Evolutionary conservation across 495 filamentous ascomycete genomes (phyloP).

Genomic region (Aspergillus egyptiacus): DNA sequence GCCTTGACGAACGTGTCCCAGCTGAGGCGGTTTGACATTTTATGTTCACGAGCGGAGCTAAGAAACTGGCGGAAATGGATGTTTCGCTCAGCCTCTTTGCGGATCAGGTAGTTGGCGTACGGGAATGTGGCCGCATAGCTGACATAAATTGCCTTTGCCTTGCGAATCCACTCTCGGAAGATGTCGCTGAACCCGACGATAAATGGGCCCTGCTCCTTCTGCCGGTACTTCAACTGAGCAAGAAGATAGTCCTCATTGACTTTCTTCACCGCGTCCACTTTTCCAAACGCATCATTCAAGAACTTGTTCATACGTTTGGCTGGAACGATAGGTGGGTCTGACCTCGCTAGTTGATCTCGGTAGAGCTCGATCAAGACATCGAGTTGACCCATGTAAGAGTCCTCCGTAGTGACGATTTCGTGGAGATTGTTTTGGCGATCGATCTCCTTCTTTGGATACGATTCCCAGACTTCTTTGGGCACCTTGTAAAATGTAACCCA

Average conservation of each 20-base stretch:
- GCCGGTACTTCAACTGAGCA: constrained; percentile 92
- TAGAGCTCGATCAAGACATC: constrained; percentile 81
- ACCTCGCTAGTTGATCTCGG: constrained; percentile 67
- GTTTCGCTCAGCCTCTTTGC: constrained; percentile 80
- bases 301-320: constrained; percentile 71
- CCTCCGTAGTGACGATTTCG: constrained; percentile 92
- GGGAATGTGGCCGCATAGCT: constrained; percentile 89
- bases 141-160: constrained; percentile 81
- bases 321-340: constrained; percentile 75
- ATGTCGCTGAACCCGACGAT: constrained; percentile 93
- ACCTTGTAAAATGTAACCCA: constrained; percentile 92
- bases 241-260: constrained; percentile 94
- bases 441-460: constrained; percentile 75
- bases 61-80: constrained; percentile 82
- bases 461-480: constrained; percentile 64
- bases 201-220: constrained; percentile 94
- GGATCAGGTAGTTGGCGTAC: constrained; percentile 72
- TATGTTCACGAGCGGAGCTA: constrained; percentile 69
- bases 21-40: constrained; percentile 75
- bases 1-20: constrained; percentile 94
- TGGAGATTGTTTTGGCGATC: constrained; percentile 91
- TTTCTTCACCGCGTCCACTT: constrained; percentile 78
- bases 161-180: constrained; percentile 97
- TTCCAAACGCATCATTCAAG: constrained; percentile 79
- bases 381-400: constrained; percentile 80